These are phyloP conservation scores for Jamesozyma rosinii DNA, from an alignment of 805 yeast species.

Conservation along the genomic window DNA sequence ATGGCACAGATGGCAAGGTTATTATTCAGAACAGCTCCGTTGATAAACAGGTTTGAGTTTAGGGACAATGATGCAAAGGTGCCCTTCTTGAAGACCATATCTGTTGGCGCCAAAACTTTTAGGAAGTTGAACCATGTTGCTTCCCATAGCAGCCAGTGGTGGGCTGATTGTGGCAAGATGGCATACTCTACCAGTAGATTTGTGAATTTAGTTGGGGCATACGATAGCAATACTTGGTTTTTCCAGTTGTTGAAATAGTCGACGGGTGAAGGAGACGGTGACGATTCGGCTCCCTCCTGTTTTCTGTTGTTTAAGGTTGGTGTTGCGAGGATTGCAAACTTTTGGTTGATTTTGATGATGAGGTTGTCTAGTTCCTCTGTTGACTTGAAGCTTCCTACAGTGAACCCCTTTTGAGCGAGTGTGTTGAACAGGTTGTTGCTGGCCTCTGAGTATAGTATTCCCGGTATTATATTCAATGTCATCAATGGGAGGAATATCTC, in stretches of 20 bases:
- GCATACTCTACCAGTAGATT: constrained; percentile 7
- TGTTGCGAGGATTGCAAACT: constrained; percentile 1
- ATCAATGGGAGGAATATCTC: neutral
- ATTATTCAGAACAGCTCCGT: constrained; percentile 13
- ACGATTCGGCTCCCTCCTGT: neutral
- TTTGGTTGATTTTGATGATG: constrained; percentile 8
- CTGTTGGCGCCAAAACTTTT: constrained; percentile 6
- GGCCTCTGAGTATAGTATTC: constrained; percentile 12
- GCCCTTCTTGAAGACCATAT: constrained; percentile 5
- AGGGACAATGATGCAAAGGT: constrained; percentile 2
- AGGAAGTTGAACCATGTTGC: constrained; percentile 23
- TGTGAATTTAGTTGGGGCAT: constrained; percentile 8
- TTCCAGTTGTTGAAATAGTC: constrained; percentile 7
- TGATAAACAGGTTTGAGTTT: constrained; percentile 6
- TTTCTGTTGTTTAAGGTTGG: neutral
- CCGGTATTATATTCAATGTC: constrained; percentile 6
- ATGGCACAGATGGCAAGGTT: constrained; percentile 15
- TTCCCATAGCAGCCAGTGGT: constrained; percentile 21
- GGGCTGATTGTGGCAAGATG: constrained; percentile 7
- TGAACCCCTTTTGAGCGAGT: neutral
- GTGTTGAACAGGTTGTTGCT: constrained; percentile 3
- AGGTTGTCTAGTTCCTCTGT: constrained; percentile 11
- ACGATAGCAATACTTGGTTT: constrained; percentile 3
- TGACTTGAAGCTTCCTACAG: constrained; percentile 9
- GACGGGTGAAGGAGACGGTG: neutral